phyloP scores from a whole-genome alignment of 169 alveolate species.

The Fabrea salina region DNA sequence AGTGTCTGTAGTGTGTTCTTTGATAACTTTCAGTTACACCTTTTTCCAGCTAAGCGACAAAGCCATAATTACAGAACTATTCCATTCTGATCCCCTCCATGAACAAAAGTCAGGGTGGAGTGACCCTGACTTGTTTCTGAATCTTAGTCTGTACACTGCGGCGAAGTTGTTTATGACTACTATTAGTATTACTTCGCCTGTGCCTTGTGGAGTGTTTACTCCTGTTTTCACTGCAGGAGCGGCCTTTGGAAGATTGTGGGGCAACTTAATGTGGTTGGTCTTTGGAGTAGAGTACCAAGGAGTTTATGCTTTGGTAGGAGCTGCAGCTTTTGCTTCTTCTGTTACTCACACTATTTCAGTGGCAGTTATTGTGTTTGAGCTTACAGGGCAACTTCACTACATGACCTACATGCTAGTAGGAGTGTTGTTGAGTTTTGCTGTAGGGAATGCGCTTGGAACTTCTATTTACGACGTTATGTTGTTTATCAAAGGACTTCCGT shows the following conservation, averaged over 20 bases:
- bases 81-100: slow-evolving; percentile 66
- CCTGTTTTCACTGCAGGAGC: slow-evolving; percentile 81
- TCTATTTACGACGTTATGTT: slow-evolving; percentile 76
- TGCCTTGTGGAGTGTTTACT: slow-evolving; percentile 76
- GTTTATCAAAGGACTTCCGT: slow-evolving; percentile 73
- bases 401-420: slow-evolving; percentile 71
- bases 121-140: not conserved
- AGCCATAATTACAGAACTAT: slow-evolving; percentile 43
- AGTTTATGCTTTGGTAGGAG: slow-evolving; percentile 76
- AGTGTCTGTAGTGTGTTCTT: slow-evolving; percentile 47
- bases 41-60: slow-evolving; percentile 63
- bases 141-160: slow-evolving; percentile 43
- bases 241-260: slow-evolving; percentile 69
- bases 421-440: slow-evolving; percentile 61
- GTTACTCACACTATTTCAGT: slow-evolving; percentile 77
- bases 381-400: slow-evolving; percentile 67
- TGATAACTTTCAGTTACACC: slow-evolving; percentile 52
- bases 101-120: not conserved
- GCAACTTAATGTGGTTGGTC: slow-evolving; percentile 38
- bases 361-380: slow-evolving; percentile 79
- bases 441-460: slow-evolving; percentile 46
- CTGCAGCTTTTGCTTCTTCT: slow-evolving; percentile 70
- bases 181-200: slow-evolving; percentile 65
- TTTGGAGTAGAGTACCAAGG: slow-evolving; percentile 44
- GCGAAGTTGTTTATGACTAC: slow-evolving; percentile 59